Evolutionary conservation across 441 rosid species (phyloP).

Genomic region (Jatropha podagrica): DNA sequence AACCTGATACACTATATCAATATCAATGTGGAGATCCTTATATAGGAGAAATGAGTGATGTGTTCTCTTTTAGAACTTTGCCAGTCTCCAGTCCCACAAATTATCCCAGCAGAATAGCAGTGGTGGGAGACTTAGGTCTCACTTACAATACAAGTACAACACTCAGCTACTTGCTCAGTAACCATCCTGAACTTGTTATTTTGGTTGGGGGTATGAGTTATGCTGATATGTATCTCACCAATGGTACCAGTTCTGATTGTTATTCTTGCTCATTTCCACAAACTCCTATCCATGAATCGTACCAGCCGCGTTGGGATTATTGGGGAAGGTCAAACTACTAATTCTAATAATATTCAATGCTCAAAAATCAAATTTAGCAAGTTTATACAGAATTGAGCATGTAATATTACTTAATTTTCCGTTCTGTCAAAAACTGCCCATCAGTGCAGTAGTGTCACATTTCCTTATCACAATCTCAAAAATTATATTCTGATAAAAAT

Average conservation of each 20-base stretch:
- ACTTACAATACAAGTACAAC: constrained; percentile 53
- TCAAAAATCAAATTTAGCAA: not conserved
- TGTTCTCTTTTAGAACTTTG: constrained; percentile 45
- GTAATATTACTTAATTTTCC: no score
- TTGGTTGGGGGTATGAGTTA: constrained; percentile 50
- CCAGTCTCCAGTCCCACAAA: constrained; percentile 38
- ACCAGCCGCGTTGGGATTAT: constrained; percentile 67
- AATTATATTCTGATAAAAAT: not conserved
- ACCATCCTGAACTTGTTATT: constrained; percentile 53
- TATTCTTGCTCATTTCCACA: constrained; percentile 44
- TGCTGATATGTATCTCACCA: constrained; percentile 52
- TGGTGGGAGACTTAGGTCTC: constrained; percentile 60
- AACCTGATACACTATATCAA: constrained; percentile 39
- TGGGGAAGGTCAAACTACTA: constrained; percentile 52
- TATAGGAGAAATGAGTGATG: constrained; percentile 38
- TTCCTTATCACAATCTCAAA: constrained; percentile 1
- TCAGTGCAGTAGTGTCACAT: constrained; percentile 3
- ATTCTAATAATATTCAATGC: not conserved
- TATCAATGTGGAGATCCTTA: constrained; percentile 63
- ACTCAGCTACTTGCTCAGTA: constrained; percentile 40
- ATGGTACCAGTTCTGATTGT: constrained; percentile 52
- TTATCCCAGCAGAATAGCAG: constrained; percentile 47
- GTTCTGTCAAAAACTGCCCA: not conserved
- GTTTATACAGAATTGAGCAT: no score
- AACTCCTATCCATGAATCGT: constrained; percentile 47